Evolutionary conservation across 108 stramenopile species (phyloP).

Genomic region (Cyclotella cryptica): DNA sequence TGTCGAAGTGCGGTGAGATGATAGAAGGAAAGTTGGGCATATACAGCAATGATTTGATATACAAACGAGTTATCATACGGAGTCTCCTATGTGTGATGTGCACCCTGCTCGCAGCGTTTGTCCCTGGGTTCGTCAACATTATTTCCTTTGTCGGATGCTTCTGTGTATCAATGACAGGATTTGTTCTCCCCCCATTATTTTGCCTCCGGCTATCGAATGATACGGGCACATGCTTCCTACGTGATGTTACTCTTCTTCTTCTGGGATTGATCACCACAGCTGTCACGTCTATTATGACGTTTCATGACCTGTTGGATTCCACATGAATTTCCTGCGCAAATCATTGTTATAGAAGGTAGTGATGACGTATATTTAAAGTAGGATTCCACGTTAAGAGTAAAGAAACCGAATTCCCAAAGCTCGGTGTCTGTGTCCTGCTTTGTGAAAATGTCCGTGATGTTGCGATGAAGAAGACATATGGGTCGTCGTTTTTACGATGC

Average conservation of each 20-base stretch:
- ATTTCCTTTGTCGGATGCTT: constrained; percentile 81
- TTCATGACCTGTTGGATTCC: constrained; percentile 3
- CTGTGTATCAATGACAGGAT: constrained; percentile 74
- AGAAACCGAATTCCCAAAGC: no score
- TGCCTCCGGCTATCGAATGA: constrained; percentile 25
- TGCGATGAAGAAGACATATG: no score
- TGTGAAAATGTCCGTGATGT: no score
- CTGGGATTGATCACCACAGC: constrained; percentile 26
- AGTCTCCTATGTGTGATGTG: constrained; percentile 55
- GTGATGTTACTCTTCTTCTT: constrained; percentile 19
- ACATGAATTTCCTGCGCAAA: no score
- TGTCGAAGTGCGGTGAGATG: constrained; percentile 59
- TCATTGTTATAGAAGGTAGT: no score
- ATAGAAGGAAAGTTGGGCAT: constrained; percentile 74
- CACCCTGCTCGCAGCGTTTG: constrained; percentile 50
- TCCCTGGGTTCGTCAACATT: constrained; percentile 79
- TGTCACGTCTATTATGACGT: constrained; percentile 28
- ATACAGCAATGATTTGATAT: constrained; percentile 6
- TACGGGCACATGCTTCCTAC: not conserved
- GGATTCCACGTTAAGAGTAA: no score
- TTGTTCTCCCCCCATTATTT: constrained; percentile 73
- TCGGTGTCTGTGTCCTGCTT: no score
- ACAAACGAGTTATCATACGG: constrained; percentile 50
- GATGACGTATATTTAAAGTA: no score
- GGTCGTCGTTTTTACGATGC: no score